Evolutionary conservation across 768 basidiomycete genomes (phyloP).

Genomic region (Rhizopogon roseolus): DNA sequence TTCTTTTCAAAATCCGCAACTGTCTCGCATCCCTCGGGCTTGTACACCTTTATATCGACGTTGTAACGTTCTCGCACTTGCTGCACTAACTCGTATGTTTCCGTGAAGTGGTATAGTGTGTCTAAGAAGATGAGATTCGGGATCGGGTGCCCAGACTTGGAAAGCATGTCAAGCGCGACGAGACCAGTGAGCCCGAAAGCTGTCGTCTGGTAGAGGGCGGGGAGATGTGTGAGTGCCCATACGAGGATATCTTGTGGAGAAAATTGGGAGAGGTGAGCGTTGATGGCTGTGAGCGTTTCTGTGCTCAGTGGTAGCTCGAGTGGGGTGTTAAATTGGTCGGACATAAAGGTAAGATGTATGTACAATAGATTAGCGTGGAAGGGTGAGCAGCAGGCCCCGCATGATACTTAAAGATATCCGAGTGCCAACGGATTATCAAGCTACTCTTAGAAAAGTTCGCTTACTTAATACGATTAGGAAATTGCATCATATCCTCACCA

Average conservation of each 20-base stretch:
- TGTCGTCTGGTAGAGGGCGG: constrained; percentile 86
- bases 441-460: background rate
- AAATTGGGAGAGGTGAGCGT: constrained; percentile 64
- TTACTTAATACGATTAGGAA: background rate
- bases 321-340: constrained; percentile 31
- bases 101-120: constrained; percentile 92
- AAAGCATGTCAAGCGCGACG: constrained; percentile 92
- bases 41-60: constrained; percentile 71
- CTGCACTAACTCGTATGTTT: constrained; percentile 86
- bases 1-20: constrained; percentile 72
- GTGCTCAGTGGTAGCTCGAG: constrained; percentile 53
- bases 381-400: background rate
- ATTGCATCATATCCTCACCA: background rate
- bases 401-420: no score
- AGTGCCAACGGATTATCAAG: background rate
- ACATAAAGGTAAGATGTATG: constrained; percentile 5
- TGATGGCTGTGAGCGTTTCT: constrained; percentile 63
- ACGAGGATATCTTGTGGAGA: constrained; percentile 78
- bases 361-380: background rate
- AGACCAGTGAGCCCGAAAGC: constrained; percentile 96
- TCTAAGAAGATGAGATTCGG: constrained; percentile 95
- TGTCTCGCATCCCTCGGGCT: constrained; percentile 65
- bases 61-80: constrained; percentile 75
- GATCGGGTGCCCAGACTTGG: constrained; percentile 44
- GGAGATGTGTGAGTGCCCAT: constrained; percentile 82